Evolutionary conservation across 108 stramenopile species (phyloP).

Genomic region (Cyclotella baltica): DNA sequence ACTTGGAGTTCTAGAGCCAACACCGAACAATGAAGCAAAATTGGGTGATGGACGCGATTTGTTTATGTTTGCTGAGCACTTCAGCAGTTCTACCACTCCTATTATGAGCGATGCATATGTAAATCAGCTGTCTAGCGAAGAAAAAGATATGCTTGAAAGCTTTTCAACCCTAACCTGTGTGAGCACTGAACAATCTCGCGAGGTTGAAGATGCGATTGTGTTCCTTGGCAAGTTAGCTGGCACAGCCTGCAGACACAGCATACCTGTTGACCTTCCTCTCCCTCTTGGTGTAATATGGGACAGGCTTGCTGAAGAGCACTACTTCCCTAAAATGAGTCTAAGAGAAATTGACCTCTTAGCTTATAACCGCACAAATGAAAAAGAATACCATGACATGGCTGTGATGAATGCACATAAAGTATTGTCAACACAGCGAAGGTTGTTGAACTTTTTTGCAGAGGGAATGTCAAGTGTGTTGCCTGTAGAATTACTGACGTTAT

Average conservation of each 20-base stretch:
- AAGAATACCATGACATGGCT: background rate
- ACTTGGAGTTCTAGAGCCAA: conserved; percentile 81
- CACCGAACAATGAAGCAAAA: conserved; percentile 70
- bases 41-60: conserved; percentile 84
- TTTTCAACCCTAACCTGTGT: conserved; percentile 65
- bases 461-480: conserved; percentile 94
- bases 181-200: conserved; percentile 63
- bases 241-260: conserved; percentile 90
- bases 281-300: conserved; percentile 82
- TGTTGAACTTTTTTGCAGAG: conserved; percentile 89
- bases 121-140: conserved; percentile 49
- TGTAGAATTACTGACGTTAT: conserved; percentile 86
- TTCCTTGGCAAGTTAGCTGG: conserved; percentile 95
- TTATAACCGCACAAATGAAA: conserved; percentile 39
- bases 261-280: conserved; percentile 87
- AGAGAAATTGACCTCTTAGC: conserved; percentile 79
- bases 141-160: conserved; percentile 59
- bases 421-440: conserved; percentile 65
- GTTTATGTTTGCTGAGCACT: conserved; percentile 67
- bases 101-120: conserved; percentile 12
- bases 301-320: conserved; percentile 66
- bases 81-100: conserved; percentile 7
- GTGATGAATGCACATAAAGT: conserved; percentile 14
- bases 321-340: conserved; percentile 35
- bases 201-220: conserved; percentile 76